phyloP scores from a whole-genome alignment of 768 basidiomycete genomes.

The Pleurotus salmoneostramineus region DNA sequence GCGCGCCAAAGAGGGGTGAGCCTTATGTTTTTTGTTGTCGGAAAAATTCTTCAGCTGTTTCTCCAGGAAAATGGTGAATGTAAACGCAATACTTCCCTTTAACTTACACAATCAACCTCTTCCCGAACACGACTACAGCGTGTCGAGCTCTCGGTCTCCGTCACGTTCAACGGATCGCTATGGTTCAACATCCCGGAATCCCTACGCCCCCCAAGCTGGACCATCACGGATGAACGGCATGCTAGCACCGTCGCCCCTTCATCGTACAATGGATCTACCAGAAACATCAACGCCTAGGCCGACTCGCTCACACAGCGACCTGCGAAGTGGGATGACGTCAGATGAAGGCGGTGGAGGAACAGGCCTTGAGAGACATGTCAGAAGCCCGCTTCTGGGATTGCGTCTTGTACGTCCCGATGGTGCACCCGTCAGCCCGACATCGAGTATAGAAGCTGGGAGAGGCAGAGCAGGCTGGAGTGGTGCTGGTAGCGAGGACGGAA shows the following conservation, averaged over 20 bases:
- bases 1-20: constrained; percentile 57
- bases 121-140: constrained; percentile 8
- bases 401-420: not conserved
- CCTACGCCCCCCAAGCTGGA: not conserved
- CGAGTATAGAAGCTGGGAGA: not conserved
- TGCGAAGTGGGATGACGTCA: not conserved
- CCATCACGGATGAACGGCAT: not conserved
- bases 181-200: too few relatives aligned
- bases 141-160: constrained; percentile 20
- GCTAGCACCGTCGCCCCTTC: not conserved
- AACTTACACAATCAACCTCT: constrained; percentile 43
- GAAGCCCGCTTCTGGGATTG: not conserved
- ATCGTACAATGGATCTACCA: not conserved
- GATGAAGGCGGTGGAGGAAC: not conserved
- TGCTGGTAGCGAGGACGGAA: not conserved
- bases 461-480: not conserved
- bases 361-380: not conserved
- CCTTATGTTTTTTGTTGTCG: not conserved
- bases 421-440: not conserved
- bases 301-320: not conserved
- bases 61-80: constrained; percentile 67
- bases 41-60: constrained; percentile 1
- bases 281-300: not conserved
- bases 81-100: constrained; percentile 58
- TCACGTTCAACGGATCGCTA: constrained; percentile 18